phyloP scores from a whole-genome alignment of 2,329 filamentous ascomycete genomes.

The Hypoxylon sp. region DNA sequence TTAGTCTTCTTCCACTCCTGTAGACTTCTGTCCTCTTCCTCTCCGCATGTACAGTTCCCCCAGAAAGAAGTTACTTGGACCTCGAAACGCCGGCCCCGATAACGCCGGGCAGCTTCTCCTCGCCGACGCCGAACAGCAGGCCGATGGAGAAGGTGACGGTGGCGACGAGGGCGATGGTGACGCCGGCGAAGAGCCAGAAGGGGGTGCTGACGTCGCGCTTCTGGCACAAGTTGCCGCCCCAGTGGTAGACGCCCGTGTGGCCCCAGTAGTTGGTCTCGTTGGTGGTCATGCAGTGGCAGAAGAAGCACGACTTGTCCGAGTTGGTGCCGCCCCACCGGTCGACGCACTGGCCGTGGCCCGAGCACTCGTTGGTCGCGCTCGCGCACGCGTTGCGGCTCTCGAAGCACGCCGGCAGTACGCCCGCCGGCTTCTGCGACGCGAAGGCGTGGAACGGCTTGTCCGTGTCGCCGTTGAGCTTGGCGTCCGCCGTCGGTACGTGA shows the following conservation, averaged over 20 bases:
- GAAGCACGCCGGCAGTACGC: constrained; percentile 76
- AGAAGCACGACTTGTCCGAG: constrained; percentile 68
- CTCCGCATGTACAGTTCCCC: neutral
- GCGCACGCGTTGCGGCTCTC: constrained; percentile 72
- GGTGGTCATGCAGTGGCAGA: constrained; percentile 76
- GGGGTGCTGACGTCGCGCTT: constrained; percentile 89
- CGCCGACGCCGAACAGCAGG: constrained; percentile 82
- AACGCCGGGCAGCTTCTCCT: constrained; percentile 88
- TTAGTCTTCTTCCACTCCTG: neutral
- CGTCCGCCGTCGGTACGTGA: constrained; percentile 19
- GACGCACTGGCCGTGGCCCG: constrained; percentile 79
- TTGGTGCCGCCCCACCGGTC: constrained; percentile 65
- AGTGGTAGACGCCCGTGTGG: constrained; percentile 67
- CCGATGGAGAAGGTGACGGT: constrained; percentile 75
- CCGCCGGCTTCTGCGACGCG: constrained; percentile 41
- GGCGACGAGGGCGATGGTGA: constrained; percentile 74
- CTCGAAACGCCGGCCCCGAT: constrained; percentile 91
- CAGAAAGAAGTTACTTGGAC: constrained; percentile 60
- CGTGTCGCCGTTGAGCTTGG: constrained; percentile 40
- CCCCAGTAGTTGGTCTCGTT: constrained; percentile 55
- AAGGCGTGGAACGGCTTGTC: constrained; percentile 45
- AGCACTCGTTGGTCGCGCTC: constrained; percentile 78
- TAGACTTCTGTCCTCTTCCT: constrained; percentile 11
- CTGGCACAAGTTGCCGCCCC: constrained; percentile 86
- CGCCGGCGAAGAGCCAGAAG: constrained; percentile 85